Base-by-base conservation (phyloP, 176 grass and related monocot genomes). In the Phoenix dactylifera region DNA sequence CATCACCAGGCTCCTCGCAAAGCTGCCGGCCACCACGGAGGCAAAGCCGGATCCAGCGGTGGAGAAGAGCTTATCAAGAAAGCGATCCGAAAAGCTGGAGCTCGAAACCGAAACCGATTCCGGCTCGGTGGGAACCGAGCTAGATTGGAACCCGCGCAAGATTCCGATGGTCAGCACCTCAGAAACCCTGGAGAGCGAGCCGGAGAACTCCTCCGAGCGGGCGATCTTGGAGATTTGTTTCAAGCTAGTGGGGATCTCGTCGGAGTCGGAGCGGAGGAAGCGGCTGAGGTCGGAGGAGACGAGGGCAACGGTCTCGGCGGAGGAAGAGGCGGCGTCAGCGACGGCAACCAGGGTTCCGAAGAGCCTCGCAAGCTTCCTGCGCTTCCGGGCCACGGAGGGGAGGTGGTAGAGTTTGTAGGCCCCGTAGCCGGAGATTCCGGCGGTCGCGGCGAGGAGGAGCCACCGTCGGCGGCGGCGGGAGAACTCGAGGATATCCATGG, bases 1-100 rank as follows among this genome's bases (percentile, higher is more conserved):
- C 50, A 79, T 50, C 22, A 92, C 84, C 32, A 92, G 72, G 16
- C 87, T 82, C 29, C 59, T 83, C 0, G 94, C 88, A 15, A 99
- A 86, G 76, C 87, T 93, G 50, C 94, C 85, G 4, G 79, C 79
- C 7, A 99, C 71, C 15, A 65, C 66, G 22, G 94, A 86, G 39
- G 77, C 82, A 2, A 99, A 81, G 4, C 82, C 84, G 26, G 86
- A 71, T 2, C 94, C 88, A 0, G 81, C 72, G 6, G 64, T 54
- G 0, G 94, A 99, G 66, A 99, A 89, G 59, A 99, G 39, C 82
- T 81, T 99, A 54, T 99, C 94, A 16, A 89, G 59, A 52, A 99
- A 30, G 22, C 82, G 81, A 35, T 93, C 88, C 18, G 82, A 55
- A 51, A 99, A 74, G 74, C 24, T 55, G 32, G 62, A 51, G 35